phyloP scores from a whole-genome alignment of 495 filamentous ascomycete genomes.

The Neurospora tetrasperma region DNA sequence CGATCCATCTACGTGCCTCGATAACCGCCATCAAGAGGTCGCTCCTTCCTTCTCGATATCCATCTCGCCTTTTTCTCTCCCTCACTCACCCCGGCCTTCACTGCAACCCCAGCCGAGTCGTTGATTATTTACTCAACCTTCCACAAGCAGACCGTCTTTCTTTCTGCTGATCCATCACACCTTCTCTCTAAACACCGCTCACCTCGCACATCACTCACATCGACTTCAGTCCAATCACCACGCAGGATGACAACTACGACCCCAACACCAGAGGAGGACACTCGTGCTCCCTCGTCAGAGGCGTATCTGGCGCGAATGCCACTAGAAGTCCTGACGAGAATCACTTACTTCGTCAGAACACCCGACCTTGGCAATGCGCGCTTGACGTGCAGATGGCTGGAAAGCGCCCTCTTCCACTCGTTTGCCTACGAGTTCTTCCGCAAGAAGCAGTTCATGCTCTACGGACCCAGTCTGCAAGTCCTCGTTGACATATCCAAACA shows the following conservation, averaged over 20 bases:
- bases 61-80: background rate
- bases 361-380: conserved; percentile 37
- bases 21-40: background rate
- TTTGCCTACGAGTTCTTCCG: conserved; percentile 47
- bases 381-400: conserved; percentile 34
- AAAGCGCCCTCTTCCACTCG: conserved; percentile 28
- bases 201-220: background rate
- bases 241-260: background rate
- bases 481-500: conserved; percentile 44
- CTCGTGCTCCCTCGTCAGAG: background rate
- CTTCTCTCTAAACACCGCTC: background rate
- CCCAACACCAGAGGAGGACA: background rate
- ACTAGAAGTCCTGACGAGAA: conserved; percentile 31
- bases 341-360: conserved; percentile 33
- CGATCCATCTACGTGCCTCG: background rate
- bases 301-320: conserved; percentile 21
- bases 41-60: background rate
- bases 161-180: background rate
- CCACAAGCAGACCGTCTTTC: background rate
- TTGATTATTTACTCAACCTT: background rate
- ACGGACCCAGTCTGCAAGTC: conserved; percentile 34
- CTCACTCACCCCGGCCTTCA: background rate
- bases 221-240: background rate
- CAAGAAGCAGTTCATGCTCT: conserved; percentile 46
- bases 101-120: background rate